A percentile compares a stretch with the other conserved stretches of the same genome.
These are phyloP conservation scores for Helianthus annuus DNA, from an alignment of 129 eudicot genomes.

Conservation along the genomic window HanXRQr2.0-SUNRISE NC_035438.2:63449009-63449508, in stretches of 20 bases:
- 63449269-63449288: too few species aligned
- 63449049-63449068: neutral
- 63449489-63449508: slow-evolving; percentile 96
- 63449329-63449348: neutral
- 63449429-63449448: neutral
- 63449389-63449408: neutral
- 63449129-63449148: neutral
- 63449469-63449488: slow-evolving; percentile 86
- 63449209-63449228: neutral
- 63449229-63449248: neutral
- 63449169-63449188: neutral
- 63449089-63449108: neutral
- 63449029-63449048: neutral
- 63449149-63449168: neutral
- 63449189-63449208: neutral
- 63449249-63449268: neutral
- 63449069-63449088: neutral
- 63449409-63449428: neutral
- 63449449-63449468: slow-evolving; percentile 32
- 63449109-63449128: neutral
- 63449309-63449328: neutral
- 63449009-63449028: neutral
- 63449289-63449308: neutral
- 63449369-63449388: neutral
- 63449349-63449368: neutral